These are phyloP conservation scores for Trichoderma sp. DNA, from an alignment of 2,329 filamentous ascomycete species.

Conservation along the genomic window DNA sequence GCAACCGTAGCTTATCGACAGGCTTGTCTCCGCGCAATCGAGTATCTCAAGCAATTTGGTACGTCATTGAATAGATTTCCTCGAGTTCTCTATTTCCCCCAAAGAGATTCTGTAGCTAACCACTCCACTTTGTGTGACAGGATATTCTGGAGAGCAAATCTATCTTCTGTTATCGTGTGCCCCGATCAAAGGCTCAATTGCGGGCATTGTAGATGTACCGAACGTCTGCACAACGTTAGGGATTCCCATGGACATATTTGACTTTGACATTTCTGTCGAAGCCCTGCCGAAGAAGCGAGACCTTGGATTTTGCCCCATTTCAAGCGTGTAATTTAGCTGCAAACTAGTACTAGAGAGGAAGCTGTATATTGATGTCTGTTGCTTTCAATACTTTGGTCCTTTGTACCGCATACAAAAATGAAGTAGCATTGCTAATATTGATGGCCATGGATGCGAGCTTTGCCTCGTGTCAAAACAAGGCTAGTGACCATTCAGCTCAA, in stretches of 20 bases:
- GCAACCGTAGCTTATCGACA: slow-evolving; percentile 84
- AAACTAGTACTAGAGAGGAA: background rate
- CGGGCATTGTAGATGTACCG: slow-evolving; percentile 86
- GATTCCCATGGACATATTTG: slow-evolving; percentile 89
- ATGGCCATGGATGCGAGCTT: background rate
- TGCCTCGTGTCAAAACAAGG: background rate
- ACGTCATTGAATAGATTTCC: background rate
- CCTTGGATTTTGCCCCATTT: slow-evolving; percentile 26
- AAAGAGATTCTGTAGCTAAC: background rate
- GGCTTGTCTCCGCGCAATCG: slow-evolving; percentile 60
- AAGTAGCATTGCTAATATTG: background rate
- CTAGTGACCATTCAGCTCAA: background rate
- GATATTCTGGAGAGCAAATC: slow-evolving; percentile 71
- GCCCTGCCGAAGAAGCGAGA: slow-evolving; percentile 25
- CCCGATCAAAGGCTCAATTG: slow-evolving; percentile 83
- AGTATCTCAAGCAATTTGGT: slow-evolving; percentile 39
- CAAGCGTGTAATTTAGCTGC: slow-evolving; percentile 4
- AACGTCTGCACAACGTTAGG: slow-evolving; percentile 90
- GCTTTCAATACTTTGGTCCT: background rate
- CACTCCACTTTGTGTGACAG: slow-evolving; percentile 35
- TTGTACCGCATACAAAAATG: background rate
- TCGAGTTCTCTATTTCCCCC: background rate
- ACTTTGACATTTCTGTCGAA: slow-evolving; percentile 73
- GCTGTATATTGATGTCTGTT: background rate
- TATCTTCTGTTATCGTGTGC: slow-evolving; percentile 84